Conservation (phyloP, 2,329 filamentous ascomycete species). For the Fusarium solani-melongenae region DNA sequence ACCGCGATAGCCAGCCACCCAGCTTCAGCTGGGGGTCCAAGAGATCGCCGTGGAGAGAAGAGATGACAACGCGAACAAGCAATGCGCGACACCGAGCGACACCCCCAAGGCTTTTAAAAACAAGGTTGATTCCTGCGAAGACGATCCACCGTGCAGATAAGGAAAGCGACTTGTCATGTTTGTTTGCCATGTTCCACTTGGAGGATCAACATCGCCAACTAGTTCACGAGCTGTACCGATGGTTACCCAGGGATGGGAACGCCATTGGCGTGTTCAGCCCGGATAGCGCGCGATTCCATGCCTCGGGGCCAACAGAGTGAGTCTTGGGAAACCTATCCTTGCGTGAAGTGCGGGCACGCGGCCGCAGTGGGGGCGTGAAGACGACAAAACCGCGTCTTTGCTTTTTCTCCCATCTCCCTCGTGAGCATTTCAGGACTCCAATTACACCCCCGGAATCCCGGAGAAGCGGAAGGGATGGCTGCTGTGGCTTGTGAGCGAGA, state of each 20-base stretch:
- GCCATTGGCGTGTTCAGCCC: slow-evolving; percentile 11
- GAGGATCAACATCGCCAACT: neutral
- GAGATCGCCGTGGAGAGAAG: slow-evolving; percentile 36
- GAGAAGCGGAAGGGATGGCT: slow-evolving; percentile 9
- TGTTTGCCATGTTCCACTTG: slow-evolving; percentile 16
- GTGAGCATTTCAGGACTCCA: slow-evolving; percentile 6
- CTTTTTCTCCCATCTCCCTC: slow-evolving; percentile 30
- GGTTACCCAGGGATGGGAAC: neutral
- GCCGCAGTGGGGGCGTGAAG: slow-evolving; percentile 22
- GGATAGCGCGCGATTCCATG: neutral
- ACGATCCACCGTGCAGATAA: slow-evolving; percentile 26
- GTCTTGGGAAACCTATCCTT: slow-evolving; percentile 11
- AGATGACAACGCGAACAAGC: slow-evolving; percentile 38
- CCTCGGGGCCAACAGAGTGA: slow-evolving; percentile 6
- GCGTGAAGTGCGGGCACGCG: slow-evolving; percentile 13
- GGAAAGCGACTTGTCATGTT: slow-evolving; percentile 30
- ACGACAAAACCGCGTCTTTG: slow-evolving; percentile 19
- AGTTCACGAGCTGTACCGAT: neutral
- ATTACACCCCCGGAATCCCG: neutral
- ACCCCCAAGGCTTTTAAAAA: slow-evolving; percentile 12
- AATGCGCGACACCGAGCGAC: slow-evolving; percentile 17
- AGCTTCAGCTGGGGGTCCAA: slow-evolving; percentile 1
- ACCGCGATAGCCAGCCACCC: slow-evolving; percentile 14
- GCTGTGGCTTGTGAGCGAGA: slow-evolving; percentile 9
- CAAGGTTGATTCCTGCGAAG: slow-evolving; percentile 11